These are phyloP conservation scores for Phyllostachys edulis DNA, from an alignment of 176 grass and related monocot species.

Conservation along the genomic window DNA sequence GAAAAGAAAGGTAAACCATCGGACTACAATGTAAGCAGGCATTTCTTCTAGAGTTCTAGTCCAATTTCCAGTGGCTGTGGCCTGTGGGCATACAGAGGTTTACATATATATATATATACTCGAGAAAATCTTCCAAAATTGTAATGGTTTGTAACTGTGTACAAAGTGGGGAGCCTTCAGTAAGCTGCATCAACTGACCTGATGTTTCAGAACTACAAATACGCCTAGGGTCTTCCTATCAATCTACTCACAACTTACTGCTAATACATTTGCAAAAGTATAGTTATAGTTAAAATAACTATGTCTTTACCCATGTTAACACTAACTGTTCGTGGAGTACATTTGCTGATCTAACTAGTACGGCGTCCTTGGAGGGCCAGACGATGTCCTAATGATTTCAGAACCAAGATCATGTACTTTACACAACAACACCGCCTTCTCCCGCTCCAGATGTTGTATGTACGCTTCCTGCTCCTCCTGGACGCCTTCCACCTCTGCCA, in stretches of 20 bases:
- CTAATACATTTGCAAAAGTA: neutral
- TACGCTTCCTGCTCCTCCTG: constrained; percentile 71
- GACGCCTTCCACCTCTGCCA: constrained; percentile 66
- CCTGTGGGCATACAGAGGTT: neutral
- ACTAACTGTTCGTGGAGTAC: neutral
- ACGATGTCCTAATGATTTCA: constrained; percentile 65
- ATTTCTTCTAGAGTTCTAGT: neutral
- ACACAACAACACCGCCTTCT: constrained; percentile 51
- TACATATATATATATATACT: neutral
- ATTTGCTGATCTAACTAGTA: constrained; percentile 40
- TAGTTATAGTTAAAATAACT: constrained; percentile 2
- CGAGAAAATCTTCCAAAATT: neutral
- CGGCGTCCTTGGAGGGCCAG: constrained; percentile 42
- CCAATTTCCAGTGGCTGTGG: neutral
- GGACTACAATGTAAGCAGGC: neutral
- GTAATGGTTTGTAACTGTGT: neutral
- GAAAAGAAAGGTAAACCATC: neutral
- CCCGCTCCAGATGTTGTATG: constrained; percentile 69
- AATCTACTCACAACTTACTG: constrained; percentile 27
- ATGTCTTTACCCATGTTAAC: neutral
- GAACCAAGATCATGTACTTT: constrained; percentile 69
- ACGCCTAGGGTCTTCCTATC: neutral
- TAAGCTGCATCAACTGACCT: neutral
- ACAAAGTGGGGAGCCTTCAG: neutral
- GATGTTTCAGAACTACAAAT: neutral